Evolutionary conservation across 2,329 filamentous ascomycete genomes (phyloP), one percentile per base, ranked within the genome.

Genomic region (Talaromyces marneffei): DNA sequence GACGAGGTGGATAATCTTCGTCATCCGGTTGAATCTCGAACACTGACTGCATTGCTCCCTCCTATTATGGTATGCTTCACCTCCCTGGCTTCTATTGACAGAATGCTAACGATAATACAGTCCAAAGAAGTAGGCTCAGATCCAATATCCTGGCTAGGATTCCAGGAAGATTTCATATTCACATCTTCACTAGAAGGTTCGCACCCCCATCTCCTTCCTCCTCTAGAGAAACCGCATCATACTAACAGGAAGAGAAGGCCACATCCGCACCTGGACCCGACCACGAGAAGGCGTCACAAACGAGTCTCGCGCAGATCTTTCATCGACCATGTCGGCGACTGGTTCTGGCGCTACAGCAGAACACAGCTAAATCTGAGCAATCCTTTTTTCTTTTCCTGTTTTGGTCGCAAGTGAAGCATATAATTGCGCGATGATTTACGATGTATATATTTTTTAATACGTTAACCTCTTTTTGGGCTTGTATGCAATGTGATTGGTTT

Each of bases 141-240:
- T 75, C 92, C 92, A 58, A 80, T 96, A 50, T 90, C 86, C 73
- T 96, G 92, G 88, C 77, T 99, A 40, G 90, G 87, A n/a, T 99
- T 99, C 69, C 92, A 93, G 59, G 89, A 97, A 72, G 88, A 96
- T 69, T 89, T 89, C 65, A 96, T 99, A 66, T 87, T 97, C 70
- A 97, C 92, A 37, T 91, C 91, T 66, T 97, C 92, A 77, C 89
- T 91, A 72, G 90, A 87, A 77, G 93, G 93, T 95, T 80, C 75
- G 87, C 52, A 48, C 25, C n/a, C 20, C 20, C 16, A n/a, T 23
- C 20, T 31, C 54, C n/a, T 10, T n/a, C 23, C n/a, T 57, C 46
- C 35, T 60, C 46, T 31, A n/a, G n/a, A n/a, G n/a, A n/a, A n/a
- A 23, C 33, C n/a, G 20, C 20, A n/a, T 25, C 29, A 33, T 33